phyloP scores from a whole-genome alignment of 208 protist species.

The Trypanosomatidae sp. region DNA sequence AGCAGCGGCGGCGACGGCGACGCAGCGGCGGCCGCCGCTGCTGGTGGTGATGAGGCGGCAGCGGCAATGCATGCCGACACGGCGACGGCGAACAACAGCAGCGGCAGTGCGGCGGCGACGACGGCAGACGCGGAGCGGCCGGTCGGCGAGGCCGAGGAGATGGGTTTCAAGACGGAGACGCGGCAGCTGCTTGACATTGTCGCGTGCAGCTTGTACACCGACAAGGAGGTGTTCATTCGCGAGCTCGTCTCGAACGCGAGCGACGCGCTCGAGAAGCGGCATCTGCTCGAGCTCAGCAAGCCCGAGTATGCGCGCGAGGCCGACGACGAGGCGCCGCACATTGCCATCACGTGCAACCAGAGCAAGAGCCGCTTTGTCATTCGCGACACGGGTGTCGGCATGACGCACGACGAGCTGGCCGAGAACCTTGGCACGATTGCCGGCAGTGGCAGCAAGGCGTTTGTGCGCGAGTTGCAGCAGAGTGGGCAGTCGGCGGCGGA shows the following conservation, averaged over 20 bases:
- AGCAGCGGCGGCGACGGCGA: slow-evolving; percentile 6
- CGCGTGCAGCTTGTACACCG: slow-evolving; percentile 94
- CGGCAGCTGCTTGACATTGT: slow-evolving; percentile 97
- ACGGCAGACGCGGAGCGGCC: slow-evolving; percentile 30
- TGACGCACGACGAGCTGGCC: slow-evolving; percentile 94
- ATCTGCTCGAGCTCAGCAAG: slow-evolving; percentile 80
- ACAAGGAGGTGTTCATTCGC: slow-evolving; percentile 97
- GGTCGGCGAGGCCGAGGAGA: slow-evolving; percentile 70
- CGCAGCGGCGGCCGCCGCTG: slow-evolving; percentile 2
- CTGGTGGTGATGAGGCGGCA: background rate
- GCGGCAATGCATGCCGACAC: slow-evolving; percentile 4
- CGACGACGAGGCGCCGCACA: slow-evolving; percentile 68
- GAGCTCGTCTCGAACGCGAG: slow-evolving; percentile 97
- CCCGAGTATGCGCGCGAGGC: slow-evolving; percentile 62
- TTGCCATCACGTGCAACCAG: slow-evolving; percentile 86
- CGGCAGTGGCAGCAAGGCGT: slow-evolving; percentile 81
- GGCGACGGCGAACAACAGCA: background rate
- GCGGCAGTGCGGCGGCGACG: slow-evolving; percentile 1
- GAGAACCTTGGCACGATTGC: slow-evolving; percentile 94
- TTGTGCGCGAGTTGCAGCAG: slow-evolving; percentile 77
- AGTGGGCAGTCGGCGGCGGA: slow-evolving; percentile 56
- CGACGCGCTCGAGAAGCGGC: slow-evolving; percentile 95
- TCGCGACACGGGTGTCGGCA: slow-evolving; percentile 94
- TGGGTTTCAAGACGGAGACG: slow-evolving; percentile 97
- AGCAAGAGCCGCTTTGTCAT: slow-evolving; percentile 86